Evolutionary conservation across 768 basidiomycete genomes (phyloP).

Genomic region (Suillus brevipes): DNA sequence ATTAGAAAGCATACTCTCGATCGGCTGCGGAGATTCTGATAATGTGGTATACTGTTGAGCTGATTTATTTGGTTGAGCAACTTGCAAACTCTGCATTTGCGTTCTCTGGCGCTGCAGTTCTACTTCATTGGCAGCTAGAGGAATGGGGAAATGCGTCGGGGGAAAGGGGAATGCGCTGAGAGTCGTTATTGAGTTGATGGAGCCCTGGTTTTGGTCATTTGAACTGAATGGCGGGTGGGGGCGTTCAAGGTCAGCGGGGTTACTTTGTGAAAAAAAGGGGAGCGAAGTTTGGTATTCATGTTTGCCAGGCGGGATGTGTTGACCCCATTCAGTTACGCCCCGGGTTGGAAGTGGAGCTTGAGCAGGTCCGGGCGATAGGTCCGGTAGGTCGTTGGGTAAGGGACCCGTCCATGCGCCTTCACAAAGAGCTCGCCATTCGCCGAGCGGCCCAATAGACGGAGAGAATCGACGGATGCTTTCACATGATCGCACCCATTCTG

Average conservation of each 20-base stretch:
- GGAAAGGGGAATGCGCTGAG: conserved; percentile 74
- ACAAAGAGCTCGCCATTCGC: conserved; percentile 71
- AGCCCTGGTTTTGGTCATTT: conserved; percentile 27
- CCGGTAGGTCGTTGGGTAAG: conserved; percentile 32
- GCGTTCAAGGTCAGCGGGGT: conserved; percentile 18
- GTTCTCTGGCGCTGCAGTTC: conserved; percentile 28
- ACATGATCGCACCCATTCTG: conserved; percentile 72
- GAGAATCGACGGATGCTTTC: conserved; percentile 71
- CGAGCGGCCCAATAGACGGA: conserved; percentile 67
- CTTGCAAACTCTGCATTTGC: conserved; percentile 24
- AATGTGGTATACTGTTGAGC: conserved; percentile 12
- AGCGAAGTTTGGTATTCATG: conserved; percentile 15
- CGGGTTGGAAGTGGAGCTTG: conserved; percentile 5
- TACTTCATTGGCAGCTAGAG: conserved; percentile 36
- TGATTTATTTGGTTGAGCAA: conserved; percentile 13
- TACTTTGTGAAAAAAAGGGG: conserved; percentile 3
- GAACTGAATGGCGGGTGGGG: conserved; percentile 25
- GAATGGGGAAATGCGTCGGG: conserved; percentile 70
- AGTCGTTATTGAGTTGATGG: conserved; percentile 56
- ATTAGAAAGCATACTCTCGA: conserved; percentile 11
- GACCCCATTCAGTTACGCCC: conserved; percentile 33
- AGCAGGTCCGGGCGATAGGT: conserved; percentile 13
- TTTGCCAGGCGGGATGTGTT: conserved; percentile 21
- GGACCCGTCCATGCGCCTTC: conserved; percentile 71
- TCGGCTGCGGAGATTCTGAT: conserved; percentile 24